Base-by-base conservation (phyloP, 1,284 basidiomycete species). In the Schizopora paradoxa region DNA sequence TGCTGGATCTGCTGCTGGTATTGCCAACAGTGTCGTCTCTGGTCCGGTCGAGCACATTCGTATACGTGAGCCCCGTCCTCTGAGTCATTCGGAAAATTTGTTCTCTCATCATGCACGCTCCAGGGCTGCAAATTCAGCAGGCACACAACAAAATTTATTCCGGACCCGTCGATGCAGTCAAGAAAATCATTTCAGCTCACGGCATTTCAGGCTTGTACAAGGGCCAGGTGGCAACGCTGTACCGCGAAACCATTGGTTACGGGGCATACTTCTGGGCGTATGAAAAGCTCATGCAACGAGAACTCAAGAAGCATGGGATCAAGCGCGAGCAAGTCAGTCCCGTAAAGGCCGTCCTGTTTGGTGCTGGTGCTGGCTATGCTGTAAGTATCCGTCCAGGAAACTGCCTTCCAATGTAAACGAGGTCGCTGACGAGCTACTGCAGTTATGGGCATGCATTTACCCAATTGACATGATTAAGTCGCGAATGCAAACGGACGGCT, bases 41-140 rank as follows among this genome's bases (percentile, higher is more conserved):
- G 91, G 92, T 1, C 95, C 95, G 2, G 92, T 99, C 10, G 95
- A 99, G 65, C 93, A 98, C 61, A 92, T 98, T 58, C 88, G 95
- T 72, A 98, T 98, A 58, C 86, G 94, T 86, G 56, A 61, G 88
- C 74, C 51, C 13, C 46, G 33, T 29, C 26, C 37, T 53, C 32
- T 39, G 13, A 32, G 34, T n/a, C n/a, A n/a, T n/a, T n/a, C n/a
- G n/a, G n/a, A n/a, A n/a, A n/a, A 19, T 23, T 35, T 34, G 13
- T 25, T 14, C 31, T 18, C 32, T 6, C 27, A 18, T 34, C 18
- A 32, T 27, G 37, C 25, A 11, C 45, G 28, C 21, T 43, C 35
- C 27, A 59, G 87, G 90, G 44, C 68, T 96, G 23, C 92, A 96
- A 67, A 93, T 88, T 2, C 92, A 95, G 62, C 83, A 86, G 2